phyloP scores from a whole-genome alignment of 2,329 filamentous ascomycete species.

The Microsporum canis region DNA sequence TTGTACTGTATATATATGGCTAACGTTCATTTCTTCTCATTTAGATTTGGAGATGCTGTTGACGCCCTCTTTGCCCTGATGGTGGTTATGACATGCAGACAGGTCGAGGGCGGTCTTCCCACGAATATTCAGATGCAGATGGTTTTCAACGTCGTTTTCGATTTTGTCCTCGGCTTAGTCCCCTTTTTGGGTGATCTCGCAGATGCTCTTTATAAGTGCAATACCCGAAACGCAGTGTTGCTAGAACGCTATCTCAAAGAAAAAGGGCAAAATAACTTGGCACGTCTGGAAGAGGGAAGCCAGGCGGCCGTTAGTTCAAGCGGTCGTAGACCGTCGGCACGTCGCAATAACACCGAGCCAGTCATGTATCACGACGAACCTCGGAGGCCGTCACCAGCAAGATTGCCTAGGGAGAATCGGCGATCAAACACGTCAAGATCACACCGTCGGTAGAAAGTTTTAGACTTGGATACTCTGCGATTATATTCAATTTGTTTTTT shows the following conservation, averaged over 20 bases:
- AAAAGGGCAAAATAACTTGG: slow-evolving; percentile 24
- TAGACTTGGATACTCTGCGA: slow-evolving; percentile 16
- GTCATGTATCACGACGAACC: slow-evolving; percentile 1
- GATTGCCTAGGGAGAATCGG: slow-evolving; percentile 9
- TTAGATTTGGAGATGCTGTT: slow-evolving; percentile 60
- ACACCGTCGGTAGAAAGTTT: slow-evolving; percentile 18
- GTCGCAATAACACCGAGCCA: slow-evolving; percentile 14
- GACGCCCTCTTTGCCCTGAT: slow-evolving; percentile 65
- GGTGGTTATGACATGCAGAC: slow-evolving; percentile 60
- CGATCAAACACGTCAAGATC: slow-evolving; percentile 7
- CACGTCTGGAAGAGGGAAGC: slow-evolving; percentile 4
- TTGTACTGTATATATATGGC: background rate
- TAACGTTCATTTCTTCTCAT: background rate
- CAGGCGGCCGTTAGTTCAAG: background rate
- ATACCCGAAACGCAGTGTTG: slow-evolving; percentile 37
- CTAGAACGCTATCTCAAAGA: slow-evolving; percentile 36
- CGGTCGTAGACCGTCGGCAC: slow-evolving; percentile 17
- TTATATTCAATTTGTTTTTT: background rate
- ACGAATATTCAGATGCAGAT: slow-evolving; percentile 52
- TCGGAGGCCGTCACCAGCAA: slow-evolving; percentile 11
- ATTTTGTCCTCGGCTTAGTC: slow-evolving; percentile 40
- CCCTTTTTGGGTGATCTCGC: slow-evolving; percentile 41
- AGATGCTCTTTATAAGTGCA: slow-evolving; percentile 39
- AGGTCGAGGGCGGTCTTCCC: slow-evolving; percentile 63
- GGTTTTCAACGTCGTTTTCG: slow-evolving; percentile 60